A percentile compares a stretch with the other conserved stretches of the same genome.
These are phyloP conservation scores for Alternaria alternata DNA, from an alignment of 2,329 filamentous ascomycete genomes.

Conservation along the genomic window DNA sequence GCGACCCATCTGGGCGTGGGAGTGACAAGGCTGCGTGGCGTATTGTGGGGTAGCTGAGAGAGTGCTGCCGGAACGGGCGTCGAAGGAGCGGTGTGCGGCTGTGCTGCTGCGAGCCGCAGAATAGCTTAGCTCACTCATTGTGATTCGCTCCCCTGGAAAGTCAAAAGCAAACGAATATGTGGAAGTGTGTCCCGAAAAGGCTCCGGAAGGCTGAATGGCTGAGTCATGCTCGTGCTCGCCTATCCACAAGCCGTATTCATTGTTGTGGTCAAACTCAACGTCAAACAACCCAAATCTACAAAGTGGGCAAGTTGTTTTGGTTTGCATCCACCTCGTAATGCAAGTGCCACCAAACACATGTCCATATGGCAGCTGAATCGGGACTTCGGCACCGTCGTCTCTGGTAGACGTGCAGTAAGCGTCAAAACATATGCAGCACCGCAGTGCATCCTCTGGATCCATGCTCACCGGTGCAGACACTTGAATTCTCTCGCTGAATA, in stretches of 20 bases:
- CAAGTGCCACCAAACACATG: conserved; percentile 27
- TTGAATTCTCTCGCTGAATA: not conserved
- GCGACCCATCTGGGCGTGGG: not conserved
- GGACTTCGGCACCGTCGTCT: conserved; percentile 14
- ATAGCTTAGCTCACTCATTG: not conserved
- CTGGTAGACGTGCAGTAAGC: conserved; percentile 11
- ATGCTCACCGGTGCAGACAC: conserved; percentile 11
- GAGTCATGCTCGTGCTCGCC: conserved; percentile 3
- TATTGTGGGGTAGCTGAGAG: conserved; percentile 10
- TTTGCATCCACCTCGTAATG: conserved; percentile 19
- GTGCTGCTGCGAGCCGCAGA: conserved; percentile 5
- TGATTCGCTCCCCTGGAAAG: not conserved
- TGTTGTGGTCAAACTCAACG: not conserved
- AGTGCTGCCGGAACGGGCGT: not conserved
- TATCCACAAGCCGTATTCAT: conserved; percentile 1
- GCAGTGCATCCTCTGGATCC: conserved; percentile 3
- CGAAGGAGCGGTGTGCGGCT: conserved; percentile 15
- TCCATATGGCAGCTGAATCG: conserved; percentile 20
- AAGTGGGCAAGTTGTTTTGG: conserved; percentile 23
- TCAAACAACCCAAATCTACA: conserved; percentile 17
- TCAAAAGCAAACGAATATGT: not conserved
- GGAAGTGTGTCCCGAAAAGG: not conserved
- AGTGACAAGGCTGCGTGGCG: conserved; percentile 5
- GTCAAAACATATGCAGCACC: conserved; percentile 25
- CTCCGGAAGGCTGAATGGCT: not conserved